phyloP scores from a whole-genome alignment of 257 asterid genomes.

The Solanum pennellii region DNA sequence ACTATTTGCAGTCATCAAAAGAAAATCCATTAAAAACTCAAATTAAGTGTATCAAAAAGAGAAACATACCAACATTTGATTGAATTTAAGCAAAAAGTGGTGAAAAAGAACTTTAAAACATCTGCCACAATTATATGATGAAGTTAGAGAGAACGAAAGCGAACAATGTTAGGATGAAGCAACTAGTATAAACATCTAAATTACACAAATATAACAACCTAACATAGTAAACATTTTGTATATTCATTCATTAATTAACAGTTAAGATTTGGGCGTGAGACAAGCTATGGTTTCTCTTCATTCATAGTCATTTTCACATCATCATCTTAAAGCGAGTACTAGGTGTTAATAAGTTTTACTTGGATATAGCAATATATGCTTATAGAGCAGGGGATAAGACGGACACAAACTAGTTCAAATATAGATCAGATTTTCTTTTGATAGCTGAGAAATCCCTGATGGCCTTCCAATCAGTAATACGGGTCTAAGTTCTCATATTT shows the following conservation, averaged over 20 bases:
- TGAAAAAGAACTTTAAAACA: no score
- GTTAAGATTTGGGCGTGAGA: background rate
- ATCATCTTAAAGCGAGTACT: background rate
- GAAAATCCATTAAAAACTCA: no score
- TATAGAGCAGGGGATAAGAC: background rate
- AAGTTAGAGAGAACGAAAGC: background rate
- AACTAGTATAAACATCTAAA: background rate
- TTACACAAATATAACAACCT: background rate
- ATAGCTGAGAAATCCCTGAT: background rate
- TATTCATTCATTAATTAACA: background rate
- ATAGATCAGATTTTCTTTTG: background rate
- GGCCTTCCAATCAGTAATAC: background rate
- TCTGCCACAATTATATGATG: conserved; percentile 22
- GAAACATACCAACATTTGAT: no score
- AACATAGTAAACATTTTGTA: background rate
- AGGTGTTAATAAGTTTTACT: background rate
- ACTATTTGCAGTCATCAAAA: no score
- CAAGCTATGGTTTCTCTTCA: background rate
- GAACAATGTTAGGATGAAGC: background rate
- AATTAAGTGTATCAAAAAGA: no score
- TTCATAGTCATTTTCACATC: background rate
- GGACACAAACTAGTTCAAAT: background rate
- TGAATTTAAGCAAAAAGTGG: no score
- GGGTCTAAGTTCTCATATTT: background rate
- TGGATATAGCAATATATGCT: background rate